These are phyloP conservation scores for Earliella scabrosa DNA, from an alignment of 1,284 basidiomycete species.

Conservation along the genomic window DNA sequence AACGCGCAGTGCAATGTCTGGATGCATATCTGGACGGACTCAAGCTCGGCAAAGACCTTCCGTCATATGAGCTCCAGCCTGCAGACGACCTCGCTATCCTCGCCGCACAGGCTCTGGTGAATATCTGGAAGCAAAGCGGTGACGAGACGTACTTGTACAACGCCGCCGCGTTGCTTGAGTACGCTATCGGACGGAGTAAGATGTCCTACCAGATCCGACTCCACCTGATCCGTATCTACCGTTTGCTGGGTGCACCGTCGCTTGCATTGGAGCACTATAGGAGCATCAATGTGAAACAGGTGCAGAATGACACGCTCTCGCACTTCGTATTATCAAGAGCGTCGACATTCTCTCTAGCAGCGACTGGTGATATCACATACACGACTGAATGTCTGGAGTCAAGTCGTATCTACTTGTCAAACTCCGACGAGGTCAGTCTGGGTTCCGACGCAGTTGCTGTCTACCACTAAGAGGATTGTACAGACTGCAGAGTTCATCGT, in stretches of 20 bases:
- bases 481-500: slow-evolving; percentile 82
- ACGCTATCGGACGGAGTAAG: slow-evolving; percentile 71
- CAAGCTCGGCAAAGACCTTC: slow-evolving; percentile 65
- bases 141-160: slow-evolving; percentile 64
- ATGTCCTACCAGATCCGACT: slow-evolving; percentile 79
- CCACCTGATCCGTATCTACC: slow-evolving; percentile 78
- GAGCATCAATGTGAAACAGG: slow-evolving; percentile 75
- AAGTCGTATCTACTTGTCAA: slow-evolving; percentile 78
- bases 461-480: slow-evolving; percentile 11
- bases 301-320: slow-evolving; percentile 86
- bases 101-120: slow-evolving; percentile 70
- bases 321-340: slow-evolving; percentile 78
- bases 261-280: slow-evolving; percentile 79
- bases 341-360: slow-evolving; percentile 78
- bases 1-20: slow-evolving; percentile 55
- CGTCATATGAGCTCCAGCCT: slow-evolving; percentile 82
- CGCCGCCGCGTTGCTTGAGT: slow-evolving; percentile 72
- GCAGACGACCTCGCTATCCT: slow-evolving; percentile 85
- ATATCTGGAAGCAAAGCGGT: slow-evolving; percentile 59
- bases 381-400: slow-evolving; percentile 75
- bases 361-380: slow-evolving; percentile 72
- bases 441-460: not conserved
- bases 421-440: slow-evolving; percentile 67
- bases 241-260: slow-evolving; percentile 76
- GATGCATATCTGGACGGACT: slow-evolving; percentile 69